Conservation (phyloP, 345 rosid species). For the Eucalyptus cloeziana region DNA sequence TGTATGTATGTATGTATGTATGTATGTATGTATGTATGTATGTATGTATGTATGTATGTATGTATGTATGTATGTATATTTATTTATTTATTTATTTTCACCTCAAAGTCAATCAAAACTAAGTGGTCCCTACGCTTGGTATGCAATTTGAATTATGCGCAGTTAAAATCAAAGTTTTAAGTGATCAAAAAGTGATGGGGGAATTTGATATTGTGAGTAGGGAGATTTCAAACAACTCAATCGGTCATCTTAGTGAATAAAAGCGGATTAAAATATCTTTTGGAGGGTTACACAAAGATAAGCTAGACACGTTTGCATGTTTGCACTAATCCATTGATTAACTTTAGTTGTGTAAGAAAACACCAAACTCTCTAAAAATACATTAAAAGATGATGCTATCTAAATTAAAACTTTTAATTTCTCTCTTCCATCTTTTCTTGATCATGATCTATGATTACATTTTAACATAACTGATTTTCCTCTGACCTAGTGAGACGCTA, state of each 20-base stretch:
- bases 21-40: fast-evolving
- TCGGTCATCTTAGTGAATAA: fast-evolving
- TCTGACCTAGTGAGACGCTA: fast-evolving
- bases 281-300: neutral
- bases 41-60: fast-evolving
- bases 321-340: neutral
- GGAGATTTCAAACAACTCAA: neutral
- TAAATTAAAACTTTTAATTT: neutral
- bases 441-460: neutral
- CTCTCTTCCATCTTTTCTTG: neutral
- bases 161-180: fast-evolving
- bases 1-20: fast-evolving
- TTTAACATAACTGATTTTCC: neutral
- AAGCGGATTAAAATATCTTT: neutral
- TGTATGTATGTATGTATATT: fast-evolving
- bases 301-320: neutral
- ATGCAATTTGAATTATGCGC: fast-evolving
- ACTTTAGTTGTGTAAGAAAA: neutral
- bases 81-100: neutral
- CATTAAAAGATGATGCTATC: neutral
- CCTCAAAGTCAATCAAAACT: neutral
- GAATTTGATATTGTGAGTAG: neutral
- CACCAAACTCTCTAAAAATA: no score
- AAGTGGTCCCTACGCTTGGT: neutral
- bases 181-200: fast-evolving